These are phyloP conservation scores for Russula brevipes DNA, from an alignment of 768 basidiomycete species.

Conservation along the genomic window DNA sequence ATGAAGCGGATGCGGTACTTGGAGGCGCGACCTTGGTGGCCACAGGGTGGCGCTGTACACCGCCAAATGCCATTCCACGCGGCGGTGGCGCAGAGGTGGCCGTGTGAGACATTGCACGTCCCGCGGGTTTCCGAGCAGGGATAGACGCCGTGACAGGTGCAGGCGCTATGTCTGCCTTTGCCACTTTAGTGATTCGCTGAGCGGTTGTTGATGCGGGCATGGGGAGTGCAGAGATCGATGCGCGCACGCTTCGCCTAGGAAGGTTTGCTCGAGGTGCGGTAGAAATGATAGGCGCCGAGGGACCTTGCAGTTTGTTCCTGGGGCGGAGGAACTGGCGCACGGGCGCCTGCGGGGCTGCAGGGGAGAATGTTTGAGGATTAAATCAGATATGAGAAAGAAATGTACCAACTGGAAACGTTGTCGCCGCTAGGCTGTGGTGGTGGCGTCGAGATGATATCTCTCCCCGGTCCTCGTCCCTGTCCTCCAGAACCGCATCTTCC, in stretches of 20 bases:
- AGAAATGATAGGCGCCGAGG: background rate
- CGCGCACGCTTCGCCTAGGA: background rate
- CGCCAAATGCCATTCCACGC: conserved; percentile 4
- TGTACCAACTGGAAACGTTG: background rate
- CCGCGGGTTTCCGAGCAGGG: background rate
- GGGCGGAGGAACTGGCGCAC: conserved; percentile 10
- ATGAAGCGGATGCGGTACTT: background rate
- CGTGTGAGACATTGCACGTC: background rate
- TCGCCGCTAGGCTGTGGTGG: background rate
- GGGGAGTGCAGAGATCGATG: conserved; percentile 13
- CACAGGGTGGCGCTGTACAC: conserved; percentile 12
- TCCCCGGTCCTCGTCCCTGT: background rate
- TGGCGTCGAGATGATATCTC: background rate
- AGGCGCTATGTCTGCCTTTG: background rate
- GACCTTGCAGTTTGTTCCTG: background rate
- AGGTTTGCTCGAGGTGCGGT: background rate
- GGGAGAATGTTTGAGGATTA: background rate
- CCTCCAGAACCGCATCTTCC: conserved; percentile 8
- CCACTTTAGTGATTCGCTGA: background rate
- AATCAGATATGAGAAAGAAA: background rate
- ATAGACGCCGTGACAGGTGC: background rate
- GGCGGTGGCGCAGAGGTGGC: background rate
- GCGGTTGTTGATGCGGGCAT: background rate
- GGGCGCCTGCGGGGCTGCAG: background rate
- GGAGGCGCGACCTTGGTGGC: background rate